Evolutionary conservation across 2,329 filamentous ascomycete species (phyloP).

Genomic region (Nectriaceae sp.): DNA sequence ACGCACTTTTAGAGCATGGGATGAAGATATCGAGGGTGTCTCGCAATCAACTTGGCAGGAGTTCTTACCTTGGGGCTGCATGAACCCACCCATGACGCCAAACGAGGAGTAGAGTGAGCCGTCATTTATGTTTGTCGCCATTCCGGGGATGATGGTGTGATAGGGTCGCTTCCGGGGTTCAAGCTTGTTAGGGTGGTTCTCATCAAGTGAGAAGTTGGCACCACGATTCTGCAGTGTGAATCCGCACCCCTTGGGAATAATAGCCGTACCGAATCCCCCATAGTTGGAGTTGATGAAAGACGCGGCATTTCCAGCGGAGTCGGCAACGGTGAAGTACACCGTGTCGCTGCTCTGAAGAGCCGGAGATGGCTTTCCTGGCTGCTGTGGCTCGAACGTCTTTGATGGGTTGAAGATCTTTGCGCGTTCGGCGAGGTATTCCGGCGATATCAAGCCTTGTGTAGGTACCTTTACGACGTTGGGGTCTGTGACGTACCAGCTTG

Average conservation of each 20-base stretch:
- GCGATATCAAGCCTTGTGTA: constrained; percentile 66
- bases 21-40: no score
- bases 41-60: neutral
- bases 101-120: constrained; percentile 80
- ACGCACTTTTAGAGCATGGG: no score
- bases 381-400: constrained; percentile 59
- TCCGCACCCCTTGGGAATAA: constrained; percentile 82
- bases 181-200: constrained; percentile 76
- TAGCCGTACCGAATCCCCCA: constrained; percentile 81
- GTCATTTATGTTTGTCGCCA: constrained; percentile 78
- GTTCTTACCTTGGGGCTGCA: constrained; percentile 78
- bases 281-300: constrained; percentile 98
- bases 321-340: constrained; percentile 88
- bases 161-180: constrained; percentile 87
- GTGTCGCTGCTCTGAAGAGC: constrained; percentile 88
- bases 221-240: constrained; percentile 96
- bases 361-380: constrained; percentile 69
- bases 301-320: constrained; percentile 82
- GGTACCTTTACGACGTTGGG: constrained; percentile 74
- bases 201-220: constrained; percentile 75
- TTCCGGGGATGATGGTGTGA: constrained; percentile 94
- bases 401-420: constrained; percentile 58
- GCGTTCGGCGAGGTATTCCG: constrained; percentile 73
- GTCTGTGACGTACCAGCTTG: constrained; percentile 86
- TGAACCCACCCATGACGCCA: constrained; percentile 97